Base-by-base conservation (phyloP, 768 basidiomycete species). In the Termitomyces heimii region DNA sequence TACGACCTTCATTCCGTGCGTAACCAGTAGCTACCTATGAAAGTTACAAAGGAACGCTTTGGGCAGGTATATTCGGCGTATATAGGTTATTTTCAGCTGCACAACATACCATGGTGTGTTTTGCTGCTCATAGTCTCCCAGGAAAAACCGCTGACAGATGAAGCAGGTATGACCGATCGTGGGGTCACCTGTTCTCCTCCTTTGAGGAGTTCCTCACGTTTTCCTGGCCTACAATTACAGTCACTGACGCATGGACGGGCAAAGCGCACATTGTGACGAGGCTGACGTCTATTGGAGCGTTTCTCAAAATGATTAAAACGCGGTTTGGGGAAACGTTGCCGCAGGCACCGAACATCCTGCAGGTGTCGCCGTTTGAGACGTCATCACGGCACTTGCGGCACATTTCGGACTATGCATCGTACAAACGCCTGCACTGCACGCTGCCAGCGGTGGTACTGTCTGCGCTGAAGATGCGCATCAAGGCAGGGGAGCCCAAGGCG, bases 221-320 rank as follows among this genome's bases (percentile, higher is more conserved):
- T 68, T 88, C 86, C 40, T 93, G 90, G 91, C 91, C 91, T 5
- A 83, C 82, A 18, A 86, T 93, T 59, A 84, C 84, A 1, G 81
- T 89, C 44, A 92, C 91, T 35, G 88, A 92, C 66, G 67, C 76
- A 43, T 79, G 77, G 67, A 89, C 91, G 0, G 85, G 88, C 18
- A 78, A 79, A 59, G 82, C 88, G 0, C 90, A 92, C 68, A 86
- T 93, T 54, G 89, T 89, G 24, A 92, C 89, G n/a, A 81, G 87
- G 47, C 71, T 83, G 59, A 84, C 77, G 4, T 86, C 86, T 32
- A 77, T 93, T 48, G 79, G 81, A 5, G 84, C 88, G 1, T 93
- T 93, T 63, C 69, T 90, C 48, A 89, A 86, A 72, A 93, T 92
- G 90, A 84, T 93, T 64, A 89, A 89, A 72, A 89, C 87, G 2